Evolutionary conservation across 129 eudicot species (phyloP), one percentile per base, ranked within the genome.

Genomic region (Silybum marianum): DNA sequence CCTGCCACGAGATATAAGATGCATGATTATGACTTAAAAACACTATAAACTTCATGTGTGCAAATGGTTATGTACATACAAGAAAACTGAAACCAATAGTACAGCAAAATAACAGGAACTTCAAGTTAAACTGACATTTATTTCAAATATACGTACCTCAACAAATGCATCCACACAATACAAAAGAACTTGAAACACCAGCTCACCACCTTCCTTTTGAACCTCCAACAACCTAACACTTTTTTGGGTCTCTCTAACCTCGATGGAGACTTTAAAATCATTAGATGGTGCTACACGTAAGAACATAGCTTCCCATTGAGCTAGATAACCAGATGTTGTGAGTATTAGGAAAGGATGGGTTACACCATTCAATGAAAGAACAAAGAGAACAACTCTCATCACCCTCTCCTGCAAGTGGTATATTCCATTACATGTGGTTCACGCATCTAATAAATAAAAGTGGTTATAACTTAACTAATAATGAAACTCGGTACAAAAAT

Each of bases 281-380:
- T 84, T 46, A 40, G 88, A 84, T 51, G 88, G 77, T 16, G 83
- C 86, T 78, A 88, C 40, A 5, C 69, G 86, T 54, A 48, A 40
- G 67, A 90, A 88, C 80, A 86, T 90, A 69, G 90, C 81, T 85
- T 88, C 94, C 94, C 94, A 90, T 63, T 21, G 81, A 63, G 88
- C 77, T 32, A 84, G 75, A 18, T 70, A 42, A 44, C 24, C 38
- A 25, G 85, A 40, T 36, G 83, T 66, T 26, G 88, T 54, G 36
- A 86, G 65, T 13, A 90, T 65, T 18, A 90, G 91, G 85, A 90
- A 84, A 79, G 94, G 91, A 75, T 66, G 82, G 78, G 44, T 58
- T 26, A 75, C 79, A 75, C 86, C 74, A 16, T 77, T 68, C 85
- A 90, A 46, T 0, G 94, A 88, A 28, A 73, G 39, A 78, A 90